phyloP scores from a whole-genome alignment of 2,329 filamentous ascomycete genomes.

The Pseudocercospora cruenta region DNA sequence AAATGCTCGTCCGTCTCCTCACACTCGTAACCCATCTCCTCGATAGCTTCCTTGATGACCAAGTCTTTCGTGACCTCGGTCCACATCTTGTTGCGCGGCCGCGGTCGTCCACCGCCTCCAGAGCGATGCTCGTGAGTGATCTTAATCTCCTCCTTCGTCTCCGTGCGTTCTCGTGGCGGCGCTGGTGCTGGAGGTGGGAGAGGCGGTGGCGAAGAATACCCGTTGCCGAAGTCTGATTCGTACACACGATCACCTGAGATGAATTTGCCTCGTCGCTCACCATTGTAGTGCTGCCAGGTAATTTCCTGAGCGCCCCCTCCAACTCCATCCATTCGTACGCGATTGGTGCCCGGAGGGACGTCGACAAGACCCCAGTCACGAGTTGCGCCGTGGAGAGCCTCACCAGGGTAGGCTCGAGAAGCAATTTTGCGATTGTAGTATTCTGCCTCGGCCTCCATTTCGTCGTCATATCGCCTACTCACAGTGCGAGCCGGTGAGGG shows the following conservation, averaged over 20 bases:
- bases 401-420: constrained; percentile 70
- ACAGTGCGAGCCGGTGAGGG: constrained; percentile 23
- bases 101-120: constrained; percentile 15
- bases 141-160: constrained; percentile 55
- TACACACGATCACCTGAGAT: constrained; percentile 65
- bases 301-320: constrained; percentile 77
- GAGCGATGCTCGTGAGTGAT: constrained; percentile 30
- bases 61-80: constrained; percentile 96
- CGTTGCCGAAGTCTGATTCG: constrained; percentile 48
- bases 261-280: constrained; percentile 74
- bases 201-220: constrained; percentile 23
- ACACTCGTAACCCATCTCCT: constrained; percentile 80
- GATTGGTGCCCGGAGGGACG: constrained; percentile 79
- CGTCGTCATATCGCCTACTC: constrained; percentile 48
- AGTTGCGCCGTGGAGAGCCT: constrained; percentile 74
- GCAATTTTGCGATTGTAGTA: constrained; percentile 69
- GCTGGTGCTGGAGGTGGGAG: constrained; percentile 24
- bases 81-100: constrained; percentile 67
- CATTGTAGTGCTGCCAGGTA: constrained; percentile 78
- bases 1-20: constrained; percentile 89
- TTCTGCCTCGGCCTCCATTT: constrained; percentile 59
- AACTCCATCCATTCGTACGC: constrained; percentile 78
- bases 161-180: constrained; percentile 34
- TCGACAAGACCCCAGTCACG: constrained; percentile 81
- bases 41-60: constrained; percentile 82